Evolutionary conservation across 2,329 filamentous ascomycete genomes (phyloP).

Genomic region (Phyllosticta citribraziliensis): DNA sequence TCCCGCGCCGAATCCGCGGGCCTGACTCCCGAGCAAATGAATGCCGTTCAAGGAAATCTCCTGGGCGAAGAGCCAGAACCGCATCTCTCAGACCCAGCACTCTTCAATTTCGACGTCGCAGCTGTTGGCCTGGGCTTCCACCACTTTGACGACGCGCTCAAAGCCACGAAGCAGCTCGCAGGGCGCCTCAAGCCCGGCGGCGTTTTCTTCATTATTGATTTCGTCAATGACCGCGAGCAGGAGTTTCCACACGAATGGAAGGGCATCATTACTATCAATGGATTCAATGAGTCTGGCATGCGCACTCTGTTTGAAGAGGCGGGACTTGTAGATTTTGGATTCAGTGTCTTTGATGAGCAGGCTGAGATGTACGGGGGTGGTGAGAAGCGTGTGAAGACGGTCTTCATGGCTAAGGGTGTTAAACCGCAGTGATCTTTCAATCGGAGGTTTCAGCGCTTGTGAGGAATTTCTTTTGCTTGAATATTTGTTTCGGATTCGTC

Average conservation of each 20-base stretch:
- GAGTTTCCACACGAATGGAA: constrained; percentile 24
- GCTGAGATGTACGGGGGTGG: constrained; percentile 30
- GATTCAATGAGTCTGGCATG: constrained; percentile 54
- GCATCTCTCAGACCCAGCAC: constrained; percentile 20
- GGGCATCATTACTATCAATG: constrained; percentile 53
- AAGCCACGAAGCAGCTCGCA: constrained; percentile 50
- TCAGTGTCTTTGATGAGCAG: constrained; percentile 44
- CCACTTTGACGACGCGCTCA: constrained; percentile 48
- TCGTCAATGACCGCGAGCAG: constrained; percentile 33
- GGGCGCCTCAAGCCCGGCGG: constrained; percentile 56
- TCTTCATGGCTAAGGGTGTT: constrained; percentile 3
- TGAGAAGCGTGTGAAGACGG: not conserved
- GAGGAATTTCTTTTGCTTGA: not conserved
- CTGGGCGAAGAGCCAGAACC: constrained; percentile 19
- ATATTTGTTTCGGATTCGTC: not conserved
- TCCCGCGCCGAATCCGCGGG: constrained; percentile 33
- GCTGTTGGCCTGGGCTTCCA: constrained; percentile 37
- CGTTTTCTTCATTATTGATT: constrained; percentile 58
- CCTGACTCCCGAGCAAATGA: constrained; percentile 14
- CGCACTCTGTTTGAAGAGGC: constrained; percentile 53
- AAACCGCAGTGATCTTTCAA: not conserved
- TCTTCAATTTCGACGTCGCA: constrained; percentile 33
- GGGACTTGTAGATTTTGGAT: constrained; percentile 48
- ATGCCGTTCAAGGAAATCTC: constrained; percentile 27
- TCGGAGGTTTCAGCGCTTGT: not conserved